Conservation (phyloP, 495 filamentous ascomycete genomes). For the Corynascus novoguineensis region DNA sequence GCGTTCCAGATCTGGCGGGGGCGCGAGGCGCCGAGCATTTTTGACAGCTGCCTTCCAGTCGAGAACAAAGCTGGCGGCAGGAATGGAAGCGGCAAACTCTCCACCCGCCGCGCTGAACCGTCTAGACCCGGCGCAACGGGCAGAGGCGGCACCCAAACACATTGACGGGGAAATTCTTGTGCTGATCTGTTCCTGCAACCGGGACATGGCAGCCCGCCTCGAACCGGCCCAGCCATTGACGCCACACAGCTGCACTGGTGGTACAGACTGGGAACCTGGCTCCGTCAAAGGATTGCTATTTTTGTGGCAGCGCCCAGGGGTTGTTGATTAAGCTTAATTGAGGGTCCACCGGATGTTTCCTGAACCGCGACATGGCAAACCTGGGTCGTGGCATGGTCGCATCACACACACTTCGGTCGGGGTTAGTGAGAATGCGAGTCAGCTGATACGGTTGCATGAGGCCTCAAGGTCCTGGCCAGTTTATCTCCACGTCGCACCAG, state of each 20-base stretch:
- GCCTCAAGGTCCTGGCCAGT: neutral
- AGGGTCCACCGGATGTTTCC: constrained; percentile 15
- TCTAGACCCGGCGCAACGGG: constrained; percentile 17
- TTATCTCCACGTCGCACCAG: neutral
- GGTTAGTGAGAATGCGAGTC: constrained; percentile 15
- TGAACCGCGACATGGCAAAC: constrained; percentile 16
- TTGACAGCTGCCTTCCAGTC: neutral
- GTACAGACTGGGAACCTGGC: neutral
- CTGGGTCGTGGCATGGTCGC: constrained; percentile 17
- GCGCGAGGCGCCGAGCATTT: constrained; percentile 1
- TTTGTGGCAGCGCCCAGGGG: constrained; percentile 27
- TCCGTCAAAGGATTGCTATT: constrained; percentile 33
- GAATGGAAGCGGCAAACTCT: neutral
- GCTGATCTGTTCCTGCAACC: constrained; percentile 10
- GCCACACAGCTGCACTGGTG: neutral
- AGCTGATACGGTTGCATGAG: constrained; percentile 19
- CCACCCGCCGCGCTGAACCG: neutral
- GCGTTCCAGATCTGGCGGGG: constrained; percentile 15
- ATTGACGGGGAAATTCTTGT: constrained; percentile 2
- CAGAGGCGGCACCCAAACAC: neutral
- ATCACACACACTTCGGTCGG: constrained; percentile 16
- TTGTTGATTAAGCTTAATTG: constrained; percentile 43
- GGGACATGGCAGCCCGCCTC: neutral
- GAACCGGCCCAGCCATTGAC: constrained; percentile 1
- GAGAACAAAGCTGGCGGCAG: neutral